Conservation (phyloP, 1,284 basidiomycete genomes). For the Malassezia yamatoensis region DNA sequence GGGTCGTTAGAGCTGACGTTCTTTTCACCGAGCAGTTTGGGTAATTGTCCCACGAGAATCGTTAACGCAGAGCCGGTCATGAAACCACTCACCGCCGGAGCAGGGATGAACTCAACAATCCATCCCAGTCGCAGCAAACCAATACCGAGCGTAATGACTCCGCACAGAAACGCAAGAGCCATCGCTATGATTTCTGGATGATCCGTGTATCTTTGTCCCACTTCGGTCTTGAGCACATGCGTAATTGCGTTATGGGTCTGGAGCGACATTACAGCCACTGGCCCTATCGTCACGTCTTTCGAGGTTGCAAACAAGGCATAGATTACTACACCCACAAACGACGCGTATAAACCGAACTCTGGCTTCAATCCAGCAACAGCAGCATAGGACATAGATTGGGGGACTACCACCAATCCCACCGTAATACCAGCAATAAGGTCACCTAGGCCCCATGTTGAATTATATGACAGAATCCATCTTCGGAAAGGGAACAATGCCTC, state of each 20-base stretch:
- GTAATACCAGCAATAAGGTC: constrained; percentile 49
- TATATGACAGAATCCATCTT: constrained; percentile 48
- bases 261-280: constrained; percentile 80
- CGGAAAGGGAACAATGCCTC: constrained; percentile 45
- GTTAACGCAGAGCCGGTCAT: constrained; percentile 51
- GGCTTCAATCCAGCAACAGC: constrained; percentile 73
- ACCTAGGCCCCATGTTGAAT: constrained; percentile 44
- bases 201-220: constrained; percentile 15
- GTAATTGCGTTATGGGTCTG: constrained; percentile 60
- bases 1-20: constrained; percentile 47
- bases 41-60: constrained; percentile 43
- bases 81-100: constrained; percentile 80
- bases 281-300: constrained; percentile 48
- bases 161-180: constrained; percentile 73
- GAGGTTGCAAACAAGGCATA: constrained; percentile 53
- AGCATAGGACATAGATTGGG: constrained; percentile 52
- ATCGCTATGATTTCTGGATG: constrained; percentile 65
- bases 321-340: constrained; percentile 74
- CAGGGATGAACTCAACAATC: constrained; percentile 88
- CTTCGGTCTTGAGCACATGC: constrained; percentile 16
- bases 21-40: constrained; percentile 39
- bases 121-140: constrained; percentile 86
- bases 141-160: constrained; percentile 83
- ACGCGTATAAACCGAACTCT: constrained; percentile 89
- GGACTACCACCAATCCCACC: constrained; percentile 47